phyloP scores from a whole-genome alignment of 495 filamentous ascomycete genomes.

The Collariella sp. region DNA sequence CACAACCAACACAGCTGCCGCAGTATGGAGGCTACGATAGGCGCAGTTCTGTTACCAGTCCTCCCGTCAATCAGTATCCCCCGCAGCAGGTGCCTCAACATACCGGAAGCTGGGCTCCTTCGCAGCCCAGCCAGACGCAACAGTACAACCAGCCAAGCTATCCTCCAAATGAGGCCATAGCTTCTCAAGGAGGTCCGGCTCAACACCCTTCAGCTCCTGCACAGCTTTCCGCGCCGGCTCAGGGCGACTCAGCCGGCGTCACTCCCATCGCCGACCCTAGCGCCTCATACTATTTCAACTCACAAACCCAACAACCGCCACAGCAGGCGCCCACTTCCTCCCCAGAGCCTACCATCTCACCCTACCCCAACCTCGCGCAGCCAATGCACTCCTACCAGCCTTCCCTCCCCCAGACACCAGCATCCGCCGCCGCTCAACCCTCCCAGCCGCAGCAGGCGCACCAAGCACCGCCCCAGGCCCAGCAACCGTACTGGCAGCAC shows the following conservation, averaged over 20 bases:
- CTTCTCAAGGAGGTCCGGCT: conserved; percentile 23
- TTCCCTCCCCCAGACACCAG: conserved; percentile 36
- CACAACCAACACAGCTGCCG: conserved; percentile 28
- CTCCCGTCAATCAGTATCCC: conserved; percentile 36
- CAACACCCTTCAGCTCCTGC: conserved; percentile 29
- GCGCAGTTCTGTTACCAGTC: conserved; percentile 28
- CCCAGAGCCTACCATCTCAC: conserved; percentile 31
- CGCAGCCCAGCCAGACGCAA: conserved; percentile 24
- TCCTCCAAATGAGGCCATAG: conserved; percentile 21
- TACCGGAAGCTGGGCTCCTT: conserved; percentile 37
- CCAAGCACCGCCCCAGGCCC: conserved; percentile 21
- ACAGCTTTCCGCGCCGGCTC: conserved; percentile 15
- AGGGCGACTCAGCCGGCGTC: conserved; percentile 14
- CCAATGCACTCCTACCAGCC: conserved; percentile 33
- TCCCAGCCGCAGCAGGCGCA: conserved; percentile 30
- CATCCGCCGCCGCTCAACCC: conserved; percentile 31
- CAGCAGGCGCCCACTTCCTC: conserved; percentile 27
- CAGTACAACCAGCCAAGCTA: conserved; percentile 32
- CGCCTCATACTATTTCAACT: conserved; percentile 44
- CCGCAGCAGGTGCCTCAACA: conserved; percentile 39
- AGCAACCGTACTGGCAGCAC: conserved; percentile 38
- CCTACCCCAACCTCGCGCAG: conserved; percentile 40
- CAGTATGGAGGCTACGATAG: conserved; percentile 35
- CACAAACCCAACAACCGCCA: conserved; percentile 24
- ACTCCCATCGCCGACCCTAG: conserved; percentile 38